Evolutionary conservation across 331 rosid species (phyloP).

Genomic region (Acacia concinna): DNA sequence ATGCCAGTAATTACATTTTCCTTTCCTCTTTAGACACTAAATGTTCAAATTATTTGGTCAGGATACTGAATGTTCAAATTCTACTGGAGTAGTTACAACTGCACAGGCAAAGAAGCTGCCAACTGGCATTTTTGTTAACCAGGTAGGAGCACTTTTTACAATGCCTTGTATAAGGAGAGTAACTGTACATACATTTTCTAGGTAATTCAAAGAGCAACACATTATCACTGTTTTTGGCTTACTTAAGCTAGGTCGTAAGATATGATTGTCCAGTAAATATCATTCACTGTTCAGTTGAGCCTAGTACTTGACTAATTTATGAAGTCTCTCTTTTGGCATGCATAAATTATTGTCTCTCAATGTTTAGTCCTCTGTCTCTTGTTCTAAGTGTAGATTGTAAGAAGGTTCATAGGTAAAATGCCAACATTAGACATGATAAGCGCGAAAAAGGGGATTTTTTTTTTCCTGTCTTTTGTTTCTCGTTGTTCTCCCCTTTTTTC

Average conservation of each 20-base stretch:
- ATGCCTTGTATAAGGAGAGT: background rate
- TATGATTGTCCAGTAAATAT: background rate
- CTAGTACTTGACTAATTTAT: background rate
- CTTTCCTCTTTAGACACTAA: slow-evolving; percentile 33
- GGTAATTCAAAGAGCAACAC: slow-evolving; percentile 2
- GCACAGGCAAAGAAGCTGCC: slow-evolving; percentile 46
- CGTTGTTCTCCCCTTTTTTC: too few relatives aligned
- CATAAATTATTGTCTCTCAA: background rate
- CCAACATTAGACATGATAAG: background rate
- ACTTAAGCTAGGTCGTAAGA: background rate
- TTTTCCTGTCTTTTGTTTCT: too few relatives aligned
- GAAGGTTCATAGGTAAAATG: background rate
- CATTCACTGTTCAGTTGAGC: background rate
- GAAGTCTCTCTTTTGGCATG: background rate
- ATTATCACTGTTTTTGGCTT: background rate
- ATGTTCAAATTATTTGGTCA: slow-evolving; percentile 34
- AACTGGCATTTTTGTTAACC: slow-evolving; percentile 44
- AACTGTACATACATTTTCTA: slow-evolving; percentile 3
- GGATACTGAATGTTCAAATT: slow-evolving; percentile 43
- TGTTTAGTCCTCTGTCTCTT: background rate
- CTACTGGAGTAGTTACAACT: slow-evolving; percentile 33
- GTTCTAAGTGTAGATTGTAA: background rate
- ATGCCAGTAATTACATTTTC: background rate
- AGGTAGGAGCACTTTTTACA: slow-evolving; percentile 43
- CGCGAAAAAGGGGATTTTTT: too few relatives aligned